Conservation (phyloP, 1,284 basidiomycete genomes). For the Boletus semigastroideus region DNA sequence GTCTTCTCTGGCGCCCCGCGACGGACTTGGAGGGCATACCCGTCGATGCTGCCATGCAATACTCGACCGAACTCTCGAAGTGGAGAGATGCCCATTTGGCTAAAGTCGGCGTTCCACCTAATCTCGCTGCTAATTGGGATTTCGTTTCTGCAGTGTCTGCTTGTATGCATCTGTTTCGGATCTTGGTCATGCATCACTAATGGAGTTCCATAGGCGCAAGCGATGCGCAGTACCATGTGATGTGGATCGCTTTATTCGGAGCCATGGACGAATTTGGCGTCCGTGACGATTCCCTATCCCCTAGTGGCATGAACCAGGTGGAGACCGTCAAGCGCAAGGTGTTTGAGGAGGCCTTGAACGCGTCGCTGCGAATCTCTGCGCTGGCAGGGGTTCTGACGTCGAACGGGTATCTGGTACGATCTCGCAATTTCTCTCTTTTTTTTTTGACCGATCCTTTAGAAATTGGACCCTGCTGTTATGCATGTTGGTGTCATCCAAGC, state of each 20-base stretch:
- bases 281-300: constrained; percentile 50
- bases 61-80: constrained; percentile 60
- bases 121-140: constrained; percentile 85
- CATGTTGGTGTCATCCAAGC: constrained; percentile 82
- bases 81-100: constrained; percentile 80
- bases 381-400: constrained; percentile 78
- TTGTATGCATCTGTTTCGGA: constrained; percentile 44
- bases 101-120: constrained; percentile 80
- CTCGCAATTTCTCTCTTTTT: constrained; percentile 8
- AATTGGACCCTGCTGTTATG: constrained; percentile 81
- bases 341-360: constrained; percentile 78
- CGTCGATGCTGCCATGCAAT: constrained; percentile 55
- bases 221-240: constrained; percentile 87
- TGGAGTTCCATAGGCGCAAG: constrained; percentile 65
- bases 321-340: constrained; percentile 69
- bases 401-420: constrained; percentile 76
- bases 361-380: constrained; percentile 83
- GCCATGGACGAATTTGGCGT: constrained; percentile 85
- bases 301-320: constrained; percentile 46
- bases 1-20: constrained; percentile 74
- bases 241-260: constrained; percentile 81
- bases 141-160: constrained; percentile 80
- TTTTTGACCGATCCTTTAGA: constrained; percentile 38
- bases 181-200: constrained; percentile 5
- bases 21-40: constrained; percentile 77